A percentile compares a stretch with the other conserved stretches of the same genome.
These are phyloP conservation scores for Alternaria ventricosa DNA, from an alignment of 2,329 filamentous ascomycete species.

Conservation along the genomic window DNA sequence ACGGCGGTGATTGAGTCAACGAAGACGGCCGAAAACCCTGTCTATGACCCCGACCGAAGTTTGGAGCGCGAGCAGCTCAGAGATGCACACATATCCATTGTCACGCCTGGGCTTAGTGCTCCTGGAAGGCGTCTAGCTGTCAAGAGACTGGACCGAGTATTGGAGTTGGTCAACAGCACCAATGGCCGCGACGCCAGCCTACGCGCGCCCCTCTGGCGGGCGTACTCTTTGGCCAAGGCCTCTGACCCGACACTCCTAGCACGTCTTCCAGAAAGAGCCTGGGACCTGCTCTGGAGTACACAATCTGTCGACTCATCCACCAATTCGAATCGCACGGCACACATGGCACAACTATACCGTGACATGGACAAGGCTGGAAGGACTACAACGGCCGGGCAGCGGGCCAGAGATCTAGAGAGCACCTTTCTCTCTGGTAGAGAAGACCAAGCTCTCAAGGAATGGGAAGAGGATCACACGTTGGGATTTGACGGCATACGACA, in stretches of 20 bases:
- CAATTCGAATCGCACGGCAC: conserved; percentile 22
- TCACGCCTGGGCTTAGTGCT: not conserved
- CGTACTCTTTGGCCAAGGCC: conserved; percentile 34
- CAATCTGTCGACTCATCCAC: conserved; percentile 21
- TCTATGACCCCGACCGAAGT: conserved; percentile 1
- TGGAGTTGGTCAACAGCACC: conserved; percentile 13
- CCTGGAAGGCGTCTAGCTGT: conserved; percentile 1
- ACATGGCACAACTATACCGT: conserved; percentile 32
- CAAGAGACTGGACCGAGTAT: conserved; percentile 20
- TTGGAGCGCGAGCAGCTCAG: conserved; percentile 16
- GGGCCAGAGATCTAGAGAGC: conserved; percentile 33
- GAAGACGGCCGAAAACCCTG: not conserved
- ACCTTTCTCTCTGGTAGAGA: conserved; percentile 34
- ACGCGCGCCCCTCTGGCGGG: conserved; percentile 36
- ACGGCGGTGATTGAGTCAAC: not conserved
- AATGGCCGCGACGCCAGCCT: conserved; percentile 4
- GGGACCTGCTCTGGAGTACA: conserved; percentile 44
- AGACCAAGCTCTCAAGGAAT: conserved; percentile 38
- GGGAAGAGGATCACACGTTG: conserved; percentile 34
- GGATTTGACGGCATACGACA: conserved; percentile 15
- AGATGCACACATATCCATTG: conserved; percentile 5
- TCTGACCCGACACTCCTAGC: conserved; percentile 20
- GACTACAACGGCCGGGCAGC: conserved; percentile 25
- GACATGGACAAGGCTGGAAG: conserved; percentile 35
- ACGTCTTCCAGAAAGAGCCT: conserved; percentile 34